Base-by-base conservation (phyloP, 345 rosid species). In the Populus davidiana region DNA sequence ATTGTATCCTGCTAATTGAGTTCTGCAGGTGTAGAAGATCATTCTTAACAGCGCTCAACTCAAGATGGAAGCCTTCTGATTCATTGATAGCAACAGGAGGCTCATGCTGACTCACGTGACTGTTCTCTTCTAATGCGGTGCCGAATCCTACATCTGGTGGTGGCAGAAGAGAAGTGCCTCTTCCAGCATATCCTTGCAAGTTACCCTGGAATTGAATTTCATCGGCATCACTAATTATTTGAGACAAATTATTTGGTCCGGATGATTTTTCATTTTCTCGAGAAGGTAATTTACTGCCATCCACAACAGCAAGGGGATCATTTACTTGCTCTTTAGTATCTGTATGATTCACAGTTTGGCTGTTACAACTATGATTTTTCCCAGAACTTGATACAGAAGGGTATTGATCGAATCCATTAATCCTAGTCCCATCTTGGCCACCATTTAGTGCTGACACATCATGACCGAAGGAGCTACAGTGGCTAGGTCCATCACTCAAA, bases 11-110 rank as follows among this genome's bases (percentile, higher is more conserved):
- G 78, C 79, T 81, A 70, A 96, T 89, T 72, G 87, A 86, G 73
- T 86, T 86, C 85, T 96, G 90, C 80, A 91, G 73, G 73, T 77
- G 81, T 54, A 82, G 80, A 62, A 92, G 81, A 35, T 92, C 94
- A 80, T 76, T 81, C 78, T 82, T 91, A 78, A 88, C 74, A 70
- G 91, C 76, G 67, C 75, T 86, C 82, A 89, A 79, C 87, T 93
- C 96, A 76, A 79, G 85, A 72, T 85, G 79, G 82, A 69, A 84
- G 69, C 87, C 79, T 82, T 88, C 87, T 72, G 87, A 78, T 75
- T 91, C 98, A 47, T 82, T 86, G 64, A 80, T 75, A 79, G 81
- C 78, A 85, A 71, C 81, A 80, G 82, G 72, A 81, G 87, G 73
- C 68, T 83, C 85, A 77, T 82, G 85, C 72, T 82, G 79, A 78